These are phyloP conservation scores for Withania somnifera DNA, from an alignment of 305 asterid genomes.

Conservation along the genomic window DNA sequence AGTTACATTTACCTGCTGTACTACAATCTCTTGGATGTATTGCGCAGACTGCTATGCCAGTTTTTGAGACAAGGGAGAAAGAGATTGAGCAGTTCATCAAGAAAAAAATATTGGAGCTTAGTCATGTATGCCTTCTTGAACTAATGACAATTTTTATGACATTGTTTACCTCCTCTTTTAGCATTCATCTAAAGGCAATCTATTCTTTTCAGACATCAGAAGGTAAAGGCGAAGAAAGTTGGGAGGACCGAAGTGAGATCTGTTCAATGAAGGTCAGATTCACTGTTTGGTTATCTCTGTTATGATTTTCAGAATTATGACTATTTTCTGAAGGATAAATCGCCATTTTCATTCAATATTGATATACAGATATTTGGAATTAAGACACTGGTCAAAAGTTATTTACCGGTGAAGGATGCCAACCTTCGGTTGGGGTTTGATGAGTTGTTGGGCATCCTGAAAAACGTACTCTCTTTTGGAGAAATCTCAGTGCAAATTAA, in stretches of 20 bases:
- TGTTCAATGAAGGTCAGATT: conserved; percentile 74
- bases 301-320: neutral
- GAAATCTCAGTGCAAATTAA: conserved; percentile 57
- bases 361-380: conserved; percentile 67
- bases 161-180: neutral
- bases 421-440: conserved; percentile 89
- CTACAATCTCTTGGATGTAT: conserved; percentile 98
- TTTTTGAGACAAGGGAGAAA: conserved; percentile 90
- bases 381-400: conserved; percentile 94
- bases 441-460: conserved; percentile 57
- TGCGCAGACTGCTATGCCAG: conserved; percentile 98
- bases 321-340: neutral
- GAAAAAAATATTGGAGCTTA: conserved; percentile 59
- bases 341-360: neutral
- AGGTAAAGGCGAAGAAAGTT: conserved; percentile 45
- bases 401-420: conserved; percentile 91
- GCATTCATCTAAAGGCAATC: neutral
- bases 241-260: conserved; percentile 89
- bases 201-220: conserved; percentile 44
- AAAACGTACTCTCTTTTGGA: conserved; percentile 65
- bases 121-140: conserved; percentile 50
- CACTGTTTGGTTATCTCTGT: neutral
- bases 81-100: conserved; percentile 76
- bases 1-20: conserved; percentile 87
- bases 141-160: conserved; percentile 6